A percentile compares a stretch with the other conserved stretches of the same genome.
phyloP scores from a whole-genome alignment of 352 stramenopile genomes.

The Plasmopara viticola region DNA sequence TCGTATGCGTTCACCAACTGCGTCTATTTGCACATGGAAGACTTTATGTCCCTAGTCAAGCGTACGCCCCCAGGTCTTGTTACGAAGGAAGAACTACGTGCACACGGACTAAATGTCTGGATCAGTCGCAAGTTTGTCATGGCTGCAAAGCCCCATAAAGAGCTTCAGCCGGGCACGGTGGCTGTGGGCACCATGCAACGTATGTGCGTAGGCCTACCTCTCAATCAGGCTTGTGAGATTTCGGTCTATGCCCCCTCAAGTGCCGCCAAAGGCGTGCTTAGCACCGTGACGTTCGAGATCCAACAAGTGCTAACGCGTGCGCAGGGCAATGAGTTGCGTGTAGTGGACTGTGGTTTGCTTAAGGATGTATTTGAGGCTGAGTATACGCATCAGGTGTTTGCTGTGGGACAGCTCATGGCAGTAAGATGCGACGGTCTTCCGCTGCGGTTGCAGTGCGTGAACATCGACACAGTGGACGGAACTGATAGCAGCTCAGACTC shows the following conservation, averaged over 20 bases:
- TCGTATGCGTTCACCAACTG: constrained; percentile 80
- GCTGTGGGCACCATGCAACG: constrained; percentile 75
- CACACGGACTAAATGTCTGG: constrained; percentile 74
- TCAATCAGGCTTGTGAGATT: constrained; percentile 60
- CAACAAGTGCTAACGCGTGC: constrained; percentile 67
- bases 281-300: constrained; percentile 78
- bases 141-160: constrained; percentile 63
- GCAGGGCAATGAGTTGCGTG: constrained; percentile 47
- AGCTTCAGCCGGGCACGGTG: constrained; percentile 48
- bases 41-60: constrained; percentile 66
- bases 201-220: constrained; percentile 63
- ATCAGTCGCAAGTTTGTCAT: constrained; percentile 81
- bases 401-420: constrained; percentile 63
- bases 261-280: constrained; percentile 37
- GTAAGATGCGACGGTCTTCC: constrained; percentile 57
- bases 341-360: constrained; percentile 67
- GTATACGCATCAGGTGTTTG: constrained; percentile 73
- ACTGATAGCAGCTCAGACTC: constrained; percentile 23
- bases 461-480: constrained; percentile 47
- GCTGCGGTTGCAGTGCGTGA: constrained; percentile 56
- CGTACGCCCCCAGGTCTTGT: constrained; percentile 53
- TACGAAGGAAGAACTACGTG: constrained; percentile 65
- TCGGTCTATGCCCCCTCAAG: constrained; percentile 51
- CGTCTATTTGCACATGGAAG: constrained; percentile 69
- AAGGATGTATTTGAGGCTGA: constrained; percentile 64